phyloP scores from a whole-genome alignment of 2,329 filamentous ascomycete species.

The Claviceps arundinis region DNA sequence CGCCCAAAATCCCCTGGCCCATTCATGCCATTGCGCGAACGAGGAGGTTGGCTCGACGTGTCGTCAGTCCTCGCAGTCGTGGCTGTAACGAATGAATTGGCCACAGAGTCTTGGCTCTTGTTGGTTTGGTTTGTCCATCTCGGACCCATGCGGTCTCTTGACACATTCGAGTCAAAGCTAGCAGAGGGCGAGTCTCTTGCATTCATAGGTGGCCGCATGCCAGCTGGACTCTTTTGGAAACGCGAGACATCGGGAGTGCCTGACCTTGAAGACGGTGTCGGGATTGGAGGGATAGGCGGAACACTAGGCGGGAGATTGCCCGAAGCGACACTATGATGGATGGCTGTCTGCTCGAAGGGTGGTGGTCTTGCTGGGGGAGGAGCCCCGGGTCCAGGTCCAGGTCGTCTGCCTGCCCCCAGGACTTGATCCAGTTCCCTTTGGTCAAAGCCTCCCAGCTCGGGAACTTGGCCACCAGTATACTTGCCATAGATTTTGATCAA shows the following conservation, averaged over 20 bases:
- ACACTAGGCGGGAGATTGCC: conserved; percentile 6
- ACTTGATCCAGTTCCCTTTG: conserved; percentile 65
- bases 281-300: conserved; percentile 6
- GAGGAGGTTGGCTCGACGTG: conserved; percentile 33
- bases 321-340: conserved; percentile 10
- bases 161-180: conserved; percentile 36
- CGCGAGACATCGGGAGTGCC: conserved; percentile 14
- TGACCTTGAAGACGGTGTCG: conserved; percentile 9
- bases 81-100: conserved; percentile 25
- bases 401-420: conserved; percentile 41
- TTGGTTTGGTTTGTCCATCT: conserved; percentile 37
- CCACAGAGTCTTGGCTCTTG: conserved; percentile 45
- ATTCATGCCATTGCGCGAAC: conserved; percentile 37
- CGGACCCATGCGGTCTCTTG: conserved; percentile 26
- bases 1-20: conserved; percentile 26
- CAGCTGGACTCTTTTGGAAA: conserved; percentile 16
- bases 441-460: conserved; percentile 73
- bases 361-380: conserved; percentile 12
- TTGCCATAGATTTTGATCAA: conserved; percentile 93
- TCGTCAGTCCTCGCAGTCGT: conserved; percentile 35
- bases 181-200: conserved; percentile 34
- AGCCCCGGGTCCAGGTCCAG: conserved; percentile 16
- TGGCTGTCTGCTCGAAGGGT: conserved; percentile 13
- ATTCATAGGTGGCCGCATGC: conserved; percentile 23
- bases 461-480: conserved; percentile 77